phyloP scores from a whole-genome alignment of 495 filamentous ascomycete genomes.

The Podospora comata region DNA sequence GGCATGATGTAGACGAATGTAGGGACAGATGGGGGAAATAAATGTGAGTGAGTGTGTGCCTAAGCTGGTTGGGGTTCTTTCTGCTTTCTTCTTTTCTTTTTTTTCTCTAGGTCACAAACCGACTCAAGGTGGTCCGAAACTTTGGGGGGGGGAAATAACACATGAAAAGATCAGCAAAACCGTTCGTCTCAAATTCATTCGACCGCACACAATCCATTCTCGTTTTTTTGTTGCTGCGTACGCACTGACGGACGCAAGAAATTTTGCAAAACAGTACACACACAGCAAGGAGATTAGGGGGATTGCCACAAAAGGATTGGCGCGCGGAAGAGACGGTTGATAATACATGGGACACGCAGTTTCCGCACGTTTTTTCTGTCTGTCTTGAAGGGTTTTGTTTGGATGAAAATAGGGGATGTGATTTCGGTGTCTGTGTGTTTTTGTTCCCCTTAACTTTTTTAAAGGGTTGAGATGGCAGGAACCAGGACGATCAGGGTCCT shows the following conservation, averaged over 20 bases:
- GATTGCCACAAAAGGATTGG: not conserved
- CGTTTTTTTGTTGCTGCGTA: not conserved
- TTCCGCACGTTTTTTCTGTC: not conserved
- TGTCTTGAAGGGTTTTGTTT: not conserved
- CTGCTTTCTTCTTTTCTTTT: not conserved
- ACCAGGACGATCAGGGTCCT: no score
- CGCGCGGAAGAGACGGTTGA: not conserved
- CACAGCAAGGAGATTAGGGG: not conserved
- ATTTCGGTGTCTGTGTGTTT: not conserved
- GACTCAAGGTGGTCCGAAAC: not conserved
- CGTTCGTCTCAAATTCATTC: not conserved
- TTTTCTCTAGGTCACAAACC: not conserved
- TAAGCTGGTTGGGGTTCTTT: no score
- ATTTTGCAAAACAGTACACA: not conserved
- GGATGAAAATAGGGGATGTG: not conserved
- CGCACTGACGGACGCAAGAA: not conserved
- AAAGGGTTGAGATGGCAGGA: not conserved
- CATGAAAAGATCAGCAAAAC: not conserved
- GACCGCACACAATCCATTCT: no score
- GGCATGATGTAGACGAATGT: slow-evolving; percentile 31
- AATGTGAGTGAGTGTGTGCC: no score
- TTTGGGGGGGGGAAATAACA: not conserved
- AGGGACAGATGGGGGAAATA: not conserved
- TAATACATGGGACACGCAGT: not conserved
- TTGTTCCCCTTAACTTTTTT: not conserved